Base-by-base conservation (phyloP, 2,329 filamentous ascomycete species). In the Cadophora gregata region DNA sequence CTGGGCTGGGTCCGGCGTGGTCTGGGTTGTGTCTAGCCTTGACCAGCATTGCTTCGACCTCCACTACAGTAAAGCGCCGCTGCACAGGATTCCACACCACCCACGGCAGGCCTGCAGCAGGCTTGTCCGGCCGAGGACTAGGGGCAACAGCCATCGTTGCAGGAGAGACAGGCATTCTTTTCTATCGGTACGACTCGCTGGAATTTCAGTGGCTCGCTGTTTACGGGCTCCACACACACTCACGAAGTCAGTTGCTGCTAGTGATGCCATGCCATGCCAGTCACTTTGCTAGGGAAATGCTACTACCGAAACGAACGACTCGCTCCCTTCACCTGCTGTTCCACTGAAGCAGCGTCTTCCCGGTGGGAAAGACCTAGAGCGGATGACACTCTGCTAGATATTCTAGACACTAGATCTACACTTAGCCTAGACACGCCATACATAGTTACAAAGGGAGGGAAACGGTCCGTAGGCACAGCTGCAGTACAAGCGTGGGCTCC, bases 291-390 rank as follows among this genome's bases (percentile, higher is more conserved):
- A 31, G 50, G 50, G 27, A 53, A 53, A 60, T 36, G 42, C 19
- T 62, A 58, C 53, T 62, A 36, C 60, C 60, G 60, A 62, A 51
- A 50, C 59, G 58, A 62, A 62, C 47, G 59, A 51, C 25, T 50
- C 59, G 48, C 27, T 60, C 47, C 24, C 58, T 60, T 25, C 24
- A 45, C 4, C 48, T 5, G 24, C 19, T 21, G n/a, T 47, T 8
- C 42, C 42, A n/a, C 42, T 47, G 42, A 6, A 47, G 21, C 42
- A 47, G 6, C 38, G 14, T 47, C 19, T n/a, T 47, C 19, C 42
- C 42, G 42, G 6, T 47, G 42, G n/a, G 21, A 47, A 21, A 47
- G 19, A 47, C 58, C 21, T 45, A 59, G 27, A n/a, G 48, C 25
- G 33, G 59, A 33, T 6, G 31, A 33, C 2, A 42, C 42, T 47